A percentile compares a stretch with the other conserved stretches of the same genome.
These are phyloP conservation scores for Aristolochia contorta DNA, from an alignment of 164 flowering plant species.

Conservation along the genomic window DNA sequence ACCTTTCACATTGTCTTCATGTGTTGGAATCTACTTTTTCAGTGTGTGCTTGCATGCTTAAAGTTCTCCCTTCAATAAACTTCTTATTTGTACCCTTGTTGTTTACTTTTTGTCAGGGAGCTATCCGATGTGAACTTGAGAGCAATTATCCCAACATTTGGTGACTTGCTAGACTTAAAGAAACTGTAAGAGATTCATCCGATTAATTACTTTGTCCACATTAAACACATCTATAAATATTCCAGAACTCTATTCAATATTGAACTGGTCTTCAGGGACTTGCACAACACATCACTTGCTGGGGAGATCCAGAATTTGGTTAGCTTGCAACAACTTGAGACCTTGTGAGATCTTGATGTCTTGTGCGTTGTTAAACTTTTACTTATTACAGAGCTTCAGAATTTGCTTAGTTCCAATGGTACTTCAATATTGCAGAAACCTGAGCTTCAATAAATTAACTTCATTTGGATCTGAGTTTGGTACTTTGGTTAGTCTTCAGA, in stretches of 20 bases:
- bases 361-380: background rate
- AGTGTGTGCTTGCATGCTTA: too few relatives aligned
- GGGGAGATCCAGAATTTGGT: constrained; percentile 71
- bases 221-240: background rate
- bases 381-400: background rate
- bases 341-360: constrained; percentile 35
- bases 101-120: constrained; percentile 25
- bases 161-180: constrained; percentile 72
- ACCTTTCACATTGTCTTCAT: too few relatives aligned
- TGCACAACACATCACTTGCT: constrained; percentile 77
- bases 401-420: constrained; percentile 4
- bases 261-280: constrained; percentile 39
- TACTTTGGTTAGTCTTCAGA: constrained; percentile 48
- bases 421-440: constrained; percentile 45
- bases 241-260: background rate
- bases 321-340: constrained; percentile 61
- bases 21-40: too few relatives aligned
- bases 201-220: background rate
- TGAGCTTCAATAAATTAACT: constrained; percentile 71
- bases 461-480: constrained; percentile 63
- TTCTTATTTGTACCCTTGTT: constrained; percentile 2
- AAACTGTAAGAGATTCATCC: constrained; percentile 35
- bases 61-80: constrained; percentile 1
- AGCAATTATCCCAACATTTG: constrained; percentile 61
- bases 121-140: constrained; percentile 55